Evolutionary conservation across 2,329 filamentous ascomycete species (phyloP).

Genomic region (Cordyceps tenuipes): DNA sequence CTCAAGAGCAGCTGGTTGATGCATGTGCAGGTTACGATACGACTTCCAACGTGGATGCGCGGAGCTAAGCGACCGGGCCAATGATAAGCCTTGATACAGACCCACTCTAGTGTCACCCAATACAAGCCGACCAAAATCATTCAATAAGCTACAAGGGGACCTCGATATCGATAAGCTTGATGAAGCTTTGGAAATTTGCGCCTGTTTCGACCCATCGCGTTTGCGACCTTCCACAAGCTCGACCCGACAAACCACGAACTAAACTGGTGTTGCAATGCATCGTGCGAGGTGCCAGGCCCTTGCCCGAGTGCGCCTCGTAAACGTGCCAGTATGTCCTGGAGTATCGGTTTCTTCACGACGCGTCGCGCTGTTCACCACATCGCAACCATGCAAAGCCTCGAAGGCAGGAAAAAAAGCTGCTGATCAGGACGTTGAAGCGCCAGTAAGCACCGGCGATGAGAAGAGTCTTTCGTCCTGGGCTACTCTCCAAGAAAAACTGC

Average conservation of each 20-base stretch:
- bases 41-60: slow-evolving; percentile 6
- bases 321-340: not conserved
- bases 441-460: not conserved
- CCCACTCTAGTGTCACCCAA: not conserved
- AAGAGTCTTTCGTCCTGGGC: not conserved
- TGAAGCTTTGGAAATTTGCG: not conserved
- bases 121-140: not conserved
- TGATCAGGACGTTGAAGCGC: not conserved
- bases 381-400: not conserved
- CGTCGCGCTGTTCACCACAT: slow-evolving; percentile 2
- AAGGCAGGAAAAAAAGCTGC: not conserved
- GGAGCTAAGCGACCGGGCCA: not conserved
- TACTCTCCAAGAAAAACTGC: not conserved
- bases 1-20: slow-evolving; percentile 6
- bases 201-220: not conserved
- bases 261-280: not conserved
- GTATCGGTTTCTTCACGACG: not conserved
- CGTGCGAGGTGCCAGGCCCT: not conserved
- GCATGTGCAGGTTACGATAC: not conserved
- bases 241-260: not conserved
- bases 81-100: not conserved
- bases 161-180: slow-evolving; percentile 4
- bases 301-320: not conserved
- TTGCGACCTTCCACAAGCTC: not conserved
- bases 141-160: not conserved